phyloP scores from a whole-genome alignment of 495 filamentous ascomycete genomes.

The Hypoxylon lenormandii region DNA sequence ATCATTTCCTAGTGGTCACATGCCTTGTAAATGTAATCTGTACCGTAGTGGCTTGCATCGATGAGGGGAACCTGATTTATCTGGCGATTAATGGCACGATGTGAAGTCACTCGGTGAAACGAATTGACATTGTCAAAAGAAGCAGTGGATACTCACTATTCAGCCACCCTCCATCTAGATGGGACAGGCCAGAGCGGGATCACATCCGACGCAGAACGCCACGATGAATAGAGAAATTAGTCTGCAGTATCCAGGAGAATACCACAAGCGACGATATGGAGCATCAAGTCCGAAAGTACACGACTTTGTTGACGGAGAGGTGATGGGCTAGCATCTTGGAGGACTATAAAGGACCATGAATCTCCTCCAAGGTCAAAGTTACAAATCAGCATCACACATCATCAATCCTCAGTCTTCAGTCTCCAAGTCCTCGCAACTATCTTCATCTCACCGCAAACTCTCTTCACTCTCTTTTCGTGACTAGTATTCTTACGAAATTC shows the following conservation, averaged over 20 bases:
- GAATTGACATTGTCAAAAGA: conserved; percentile 16
- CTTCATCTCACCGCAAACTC: conserved; percentile 29
- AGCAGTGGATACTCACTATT: conserved; percentile 5
- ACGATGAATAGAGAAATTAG: conserved; percentile 18
- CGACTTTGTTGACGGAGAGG: neutral
- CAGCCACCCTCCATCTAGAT: conserved; percentile 27
- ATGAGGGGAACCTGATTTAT: conserved; percentile 23
- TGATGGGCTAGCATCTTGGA: conserved; percentile 3
- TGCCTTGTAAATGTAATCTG: conserved; percentile 2
- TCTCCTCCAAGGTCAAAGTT: conserved; percentile 17
- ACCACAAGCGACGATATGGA: conserved; percentile 1
- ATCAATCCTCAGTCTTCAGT: conserved; percentile 30
- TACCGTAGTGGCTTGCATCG: conserved; percentile 33
- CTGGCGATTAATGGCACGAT: conserved; percentile 29
- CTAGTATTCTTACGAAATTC: conserved; percentile 15
- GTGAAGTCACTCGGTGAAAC: conserved; percentile 28
- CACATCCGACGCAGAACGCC: conserved; percentile 27
- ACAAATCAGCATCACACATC: conserved; percentile 33
- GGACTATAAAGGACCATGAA: conserved; percentile 25
- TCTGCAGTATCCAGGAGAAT: conserved; percentile 14
- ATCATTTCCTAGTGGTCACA: neutral
- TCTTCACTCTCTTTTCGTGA: conserved; percentile 13
- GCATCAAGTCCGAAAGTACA: conserved; percentile 14
- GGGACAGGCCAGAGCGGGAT: conserved; percentile 15
- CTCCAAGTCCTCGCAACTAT: conserved; percentile 20